Conservation (phyloP, 805 yeast genomes). For the Cyberlindnera maclurae region DNA sequence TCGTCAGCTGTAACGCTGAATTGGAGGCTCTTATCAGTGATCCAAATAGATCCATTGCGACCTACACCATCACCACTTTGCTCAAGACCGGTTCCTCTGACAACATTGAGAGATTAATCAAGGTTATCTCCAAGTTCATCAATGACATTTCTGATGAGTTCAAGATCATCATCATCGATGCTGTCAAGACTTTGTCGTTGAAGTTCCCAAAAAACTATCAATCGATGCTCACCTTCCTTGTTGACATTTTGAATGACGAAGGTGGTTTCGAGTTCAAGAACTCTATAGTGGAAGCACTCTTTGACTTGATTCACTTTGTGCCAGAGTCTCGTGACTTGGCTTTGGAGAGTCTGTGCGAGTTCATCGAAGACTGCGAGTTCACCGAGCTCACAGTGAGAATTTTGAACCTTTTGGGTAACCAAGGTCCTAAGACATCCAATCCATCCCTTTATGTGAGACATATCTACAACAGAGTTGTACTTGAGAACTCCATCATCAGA, state of each 20-base stretch:
- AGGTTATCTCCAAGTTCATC: conserved; percentile 82
- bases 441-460: conserved; percentile 93
- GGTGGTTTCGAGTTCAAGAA: conserved; percentile 85
- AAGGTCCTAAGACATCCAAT: conserved; percentile 81
- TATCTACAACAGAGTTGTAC: conserved; percentile 92
- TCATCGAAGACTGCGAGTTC: conserved; percentile 96
- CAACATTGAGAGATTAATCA: conserved; percentile 80
- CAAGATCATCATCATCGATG: conserved; percentile 90
- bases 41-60: conserved; percentile 84
- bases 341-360: conserved; percentile 85
- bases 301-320: conserved; percentile 81
- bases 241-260: conserved; percentile 81
- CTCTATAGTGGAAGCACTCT: conserved; percentile 84
- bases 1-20: conserved; percentile 74
- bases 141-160: conserved; percentile 94
- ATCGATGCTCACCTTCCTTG: conserved; percentile 71
- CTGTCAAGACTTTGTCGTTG: conserved; percentile 83
- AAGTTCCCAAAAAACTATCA: conserved; percentile 91
- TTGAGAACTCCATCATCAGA: conserved; percentile 91
- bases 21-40: conserved; percentile 84
- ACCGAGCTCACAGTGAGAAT: conserved; percentile 92
- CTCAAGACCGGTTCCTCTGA: conserved; percentile 92
- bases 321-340: conserved; percentile 81
- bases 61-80: conserved; percentile 93
- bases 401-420: conserved; percentile 84